Conservation (phyloP, 306 rosid species). For the Prunus campanulata region DNA sequence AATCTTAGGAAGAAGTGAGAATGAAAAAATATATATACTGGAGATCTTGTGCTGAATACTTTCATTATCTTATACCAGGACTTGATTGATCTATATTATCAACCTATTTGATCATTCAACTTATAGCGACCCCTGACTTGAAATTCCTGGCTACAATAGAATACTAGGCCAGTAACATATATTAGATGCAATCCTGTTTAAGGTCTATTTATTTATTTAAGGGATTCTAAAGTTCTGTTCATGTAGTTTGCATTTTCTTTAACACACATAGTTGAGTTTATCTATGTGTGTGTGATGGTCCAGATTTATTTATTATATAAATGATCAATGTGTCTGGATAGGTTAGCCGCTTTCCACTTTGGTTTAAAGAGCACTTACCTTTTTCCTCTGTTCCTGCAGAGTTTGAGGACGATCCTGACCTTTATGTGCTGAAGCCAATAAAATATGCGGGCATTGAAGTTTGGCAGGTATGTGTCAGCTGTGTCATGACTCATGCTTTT, state of each 20-base stretch:
- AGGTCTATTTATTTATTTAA: background rate
- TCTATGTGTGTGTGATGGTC: background rate
- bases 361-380: background rate
- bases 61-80: background rate
- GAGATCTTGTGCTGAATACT: background rate
- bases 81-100: background rate
- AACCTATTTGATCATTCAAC: background rate
- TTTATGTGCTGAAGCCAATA: slow-evolving; percentile 70
- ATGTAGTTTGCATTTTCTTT: background rate
- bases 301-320: background rate
- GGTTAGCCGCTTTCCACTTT: background rate
- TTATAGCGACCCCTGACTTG: background rate
- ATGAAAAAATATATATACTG: background rate
- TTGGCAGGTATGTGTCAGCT: slow-evolving; percentile 65
- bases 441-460: slow-evolving; percentile 92
- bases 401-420: slow-evolving; percentile 84
- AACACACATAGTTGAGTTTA: background rate
- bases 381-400: slow-evolving; percentile 43
- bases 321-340: background rate
- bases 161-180: background rate
- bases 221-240: background rate
- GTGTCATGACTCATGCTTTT: background rate
- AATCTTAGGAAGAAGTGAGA: background rate
- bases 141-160: background rate
- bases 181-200: background rate